Percentiles rank a stretch among this genome's conserved stretches.
These are phyloP conservation scores for Beauveria brongniartii DNA, from an alignment of 2,329 filamentous ascomycete species.

Conservation along the genomic window DNA sequence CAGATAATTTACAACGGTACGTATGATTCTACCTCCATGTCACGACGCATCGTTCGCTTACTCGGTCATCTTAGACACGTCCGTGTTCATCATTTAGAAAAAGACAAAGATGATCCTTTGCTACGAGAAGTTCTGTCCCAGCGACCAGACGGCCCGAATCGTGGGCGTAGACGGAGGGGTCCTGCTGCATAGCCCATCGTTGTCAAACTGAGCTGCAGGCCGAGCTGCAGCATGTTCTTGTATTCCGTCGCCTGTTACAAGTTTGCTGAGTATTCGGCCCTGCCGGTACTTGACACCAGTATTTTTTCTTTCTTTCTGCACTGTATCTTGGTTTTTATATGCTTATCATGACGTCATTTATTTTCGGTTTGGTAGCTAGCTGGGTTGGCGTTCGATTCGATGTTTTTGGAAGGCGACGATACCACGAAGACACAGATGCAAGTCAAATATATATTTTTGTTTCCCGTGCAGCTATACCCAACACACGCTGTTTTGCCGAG, in stretches of 20 bases:
- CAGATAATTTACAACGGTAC: slow-evolving; percentile 91
- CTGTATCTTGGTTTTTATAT: slow-evolving; percentile 1
- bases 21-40: slow-evolving; percentile 18
- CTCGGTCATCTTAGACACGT: slow-evolving; percentile 59
- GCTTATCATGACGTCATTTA: background rate
- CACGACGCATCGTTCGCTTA: background rate
- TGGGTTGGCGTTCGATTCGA: background rate
- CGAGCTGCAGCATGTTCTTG: background rate
- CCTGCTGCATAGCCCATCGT: slow-evolving; percentile 22
- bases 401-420: background rate
- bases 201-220: background rate
- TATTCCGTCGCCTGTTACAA: background rate
- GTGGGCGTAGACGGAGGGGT: slow-evolving; percentile 67
- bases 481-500: background rate
- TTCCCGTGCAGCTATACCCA: background rate
- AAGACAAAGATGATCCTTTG: slow-evolving; percentile 75
- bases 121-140: slow-evolving; percentile 81
- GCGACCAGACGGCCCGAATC: slow-evolving; percentile 72
- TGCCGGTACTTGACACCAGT: background rate
- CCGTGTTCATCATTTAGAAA: slow-evolving; percentile 82
- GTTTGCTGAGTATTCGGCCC: background rate
- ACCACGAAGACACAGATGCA: background rate
- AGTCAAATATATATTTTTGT: background rate
- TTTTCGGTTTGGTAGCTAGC: background rate
- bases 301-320: background rate